Conservation (phyloP, 176 grass and related monocot species). For the Neostapfia colusana region DNA sequence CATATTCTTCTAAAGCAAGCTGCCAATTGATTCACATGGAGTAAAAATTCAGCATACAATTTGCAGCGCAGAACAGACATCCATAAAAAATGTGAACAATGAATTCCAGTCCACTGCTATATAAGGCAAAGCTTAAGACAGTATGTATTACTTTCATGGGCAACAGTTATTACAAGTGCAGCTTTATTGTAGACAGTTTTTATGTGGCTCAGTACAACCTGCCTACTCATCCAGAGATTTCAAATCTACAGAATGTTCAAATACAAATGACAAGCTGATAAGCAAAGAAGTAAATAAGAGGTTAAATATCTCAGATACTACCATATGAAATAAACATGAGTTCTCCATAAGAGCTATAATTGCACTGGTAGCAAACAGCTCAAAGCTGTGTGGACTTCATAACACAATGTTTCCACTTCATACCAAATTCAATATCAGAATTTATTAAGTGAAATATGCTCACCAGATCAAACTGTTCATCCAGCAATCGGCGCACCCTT, state of each 20-base stretch:
- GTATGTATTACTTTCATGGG: neutral
- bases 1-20: conserved; percentile 77
- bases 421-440: neutral
- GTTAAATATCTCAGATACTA: neutral
- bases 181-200: neutral
- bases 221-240: neutral
- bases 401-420: neutral
- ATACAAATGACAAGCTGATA: conserved; percentile 1
- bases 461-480: conserved; percentile 95
- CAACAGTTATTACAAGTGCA: neutral
- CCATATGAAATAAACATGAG: neutral
- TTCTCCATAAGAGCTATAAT: conserved; percentile 1
- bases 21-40: conserved; percentile 27
- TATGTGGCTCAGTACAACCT: neutral
- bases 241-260: neutral
- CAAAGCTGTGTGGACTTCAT: neutral
- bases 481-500: conserved; percentile 62
- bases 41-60: neutral
- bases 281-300: neutral
- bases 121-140: neutral
- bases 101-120: neutral
- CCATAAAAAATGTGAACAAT: neutral
- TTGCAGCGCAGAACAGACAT: neutral
- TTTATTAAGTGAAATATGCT: conserved; percentile 3
- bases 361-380: neutral